phyloP scores from a whole-genome alignment of 129 eudicot genomes.

The Lactuca saligna region DNA sequence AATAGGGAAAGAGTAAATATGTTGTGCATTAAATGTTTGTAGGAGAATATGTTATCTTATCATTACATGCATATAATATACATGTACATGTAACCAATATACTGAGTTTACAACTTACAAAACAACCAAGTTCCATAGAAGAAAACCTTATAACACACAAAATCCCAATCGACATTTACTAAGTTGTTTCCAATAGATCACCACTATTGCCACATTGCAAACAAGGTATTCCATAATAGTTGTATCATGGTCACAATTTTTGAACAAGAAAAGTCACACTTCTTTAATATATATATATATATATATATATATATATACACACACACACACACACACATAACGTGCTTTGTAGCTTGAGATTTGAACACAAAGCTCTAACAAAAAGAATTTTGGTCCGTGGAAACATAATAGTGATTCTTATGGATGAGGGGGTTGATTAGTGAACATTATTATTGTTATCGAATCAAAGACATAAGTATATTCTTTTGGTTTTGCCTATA shows the following conservation, averaged over 20 bases:
- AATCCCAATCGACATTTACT: conserved; percentile 8
- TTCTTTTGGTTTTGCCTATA: too few species aligned
- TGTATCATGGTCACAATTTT: not conserved
- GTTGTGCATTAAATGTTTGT: conserved; percentile 5
- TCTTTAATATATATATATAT: too few species aligned
- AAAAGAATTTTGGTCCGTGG: too few species aligned
- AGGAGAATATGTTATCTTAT: not conserved
- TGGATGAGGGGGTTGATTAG: too few species aligned
- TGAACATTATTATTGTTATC: too few species aligned
- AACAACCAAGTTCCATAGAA: not conserved
- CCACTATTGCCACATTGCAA: not conserved
- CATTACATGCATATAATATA: not conserved
- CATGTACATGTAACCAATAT: not conserved
- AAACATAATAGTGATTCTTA: too few species aligned
- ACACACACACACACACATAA: too few species aligned
- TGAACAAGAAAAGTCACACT: not conserved
- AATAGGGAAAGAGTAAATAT: not conserved
- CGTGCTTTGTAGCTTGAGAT: too few species aligned
- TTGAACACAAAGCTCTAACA: too few species aligned
- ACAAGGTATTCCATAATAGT: not conserved
- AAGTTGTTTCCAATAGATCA: conserved; percentile 5
- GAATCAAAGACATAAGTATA: too few species aligned
- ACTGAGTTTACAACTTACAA: not conserved
- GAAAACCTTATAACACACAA: not conserved
- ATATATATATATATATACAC: too few species aligned